Evolutionary conservation across 2,329 filamentous ascomycete genomes (phyloP).

Genomic region (Aspergillus melleus): DNA sequence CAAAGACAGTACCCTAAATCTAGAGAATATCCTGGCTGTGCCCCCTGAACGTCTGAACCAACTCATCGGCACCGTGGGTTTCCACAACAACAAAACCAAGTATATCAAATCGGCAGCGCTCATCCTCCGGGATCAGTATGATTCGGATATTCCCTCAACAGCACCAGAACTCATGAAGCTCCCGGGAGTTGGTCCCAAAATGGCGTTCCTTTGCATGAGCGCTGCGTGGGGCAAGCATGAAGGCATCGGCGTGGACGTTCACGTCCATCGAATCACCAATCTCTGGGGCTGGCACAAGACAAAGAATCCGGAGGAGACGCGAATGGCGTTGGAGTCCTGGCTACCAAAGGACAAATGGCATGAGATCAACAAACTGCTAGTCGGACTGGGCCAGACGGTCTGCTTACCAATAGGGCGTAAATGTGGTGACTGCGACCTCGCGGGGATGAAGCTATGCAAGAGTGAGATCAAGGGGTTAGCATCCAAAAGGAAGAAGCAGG

Average conservation of each 20-base stretch:
- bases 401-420: slow-evolving; percentile 76
- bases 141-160: slow-evolving; percentile 76
- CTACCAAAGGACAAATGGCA: slow-evolving; percentile 82
- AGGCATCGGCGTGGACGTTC: slow-evolving; percentile 91
- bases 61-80: slow-evolving; percentile 81
- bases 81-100: slow-evolving; percentile 92
- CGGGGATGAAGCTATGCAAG: slow-evolving; percentile 72
- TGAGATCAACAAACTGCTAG: slow-evolving; percentile 86
- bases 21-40: slow-evolving; percentile 75
- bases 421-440: slow-evolving; percentile 85
- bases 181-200: slow-evolving; percentile 90
- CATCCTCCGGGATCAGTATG: slow-evolving; percentile 69
- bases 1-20: slow-evolving; percentile 58
- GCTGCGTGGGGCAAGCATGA: slow-evolving; percentile 69
- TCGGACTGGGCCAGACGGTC: slow-evolving; percentile 83
- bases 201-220: slow-evolving; percentile 85
- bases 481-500: slow-evolving; percentile 34
- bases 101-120: slow-evolving; percentile 74
- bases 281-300: slow-evolving; percentile 90
- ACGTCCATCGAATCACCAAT: slow-evolving; percentile 93
- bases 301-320: slow-evolving; percentile 77
- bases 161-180: slow-evolving; percentile 73
- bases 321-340: slow-evolving; percentile 75
- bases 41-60: slow-evolving; percentile 66
- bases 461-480: slow-evolving; percentile 68